phyloP scores from a whole-genome alignment of 805 yeast genomes.

The Metschnikowia bowlesiae region DNA sequence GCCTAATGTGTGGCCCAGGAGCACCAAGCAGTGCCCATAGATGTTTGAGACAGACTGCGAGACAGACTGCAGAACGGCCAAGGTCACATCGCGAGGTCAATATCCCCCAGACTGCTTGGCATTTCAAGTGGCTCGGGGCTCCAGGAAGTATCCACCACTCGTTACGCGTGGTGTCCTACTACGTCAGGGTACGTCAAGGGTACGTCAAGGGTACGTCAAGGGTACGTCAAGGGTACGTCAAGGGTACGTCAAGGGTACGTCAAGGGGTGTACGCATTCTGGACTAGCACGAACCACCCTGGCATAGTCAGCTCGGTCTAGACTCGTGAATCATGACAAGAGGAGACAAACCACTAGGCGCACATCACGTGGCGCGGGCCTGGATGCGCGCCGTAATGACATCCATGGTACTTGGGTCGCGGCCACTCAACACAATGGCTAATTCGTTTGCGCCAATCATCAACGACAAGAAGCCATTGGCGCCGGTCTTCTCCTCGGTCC shows the following conservation, averaged over 20 bases:
- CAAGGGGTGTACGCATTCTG: conserved; percentile 20
- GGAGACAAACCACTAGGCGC: conserved; percentile 14
- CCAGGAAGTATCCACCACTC: conserved; percentile 45
- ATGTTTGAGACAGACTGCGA: conserved; percentile 35
- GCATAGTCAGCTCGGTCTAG: conserved; percentile 60
- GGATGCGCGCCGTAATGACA: not conserved
- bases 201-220: too few relatives aligned
- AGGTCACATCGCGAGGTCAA: conserved; percentile 43
- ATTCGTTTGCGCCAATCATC: conserved; percentile 13
- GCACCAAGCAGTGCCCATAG: conserved; percentile 18
- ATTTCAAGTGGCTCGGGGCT: conserved; percentile 59
- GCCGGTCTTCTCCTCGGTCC: conserved; percentile 28
- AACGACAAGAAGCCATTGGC: conserved; percentile 8
- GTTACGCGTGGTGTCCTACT: conserved; percentile 58
- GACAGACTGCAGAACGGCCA: conserved; percentile 30
- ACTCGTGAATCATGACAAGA: conserved; percentile 42
- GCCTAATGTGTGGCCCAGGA: conserved; percentile 50
- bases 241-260: conserved; percentile 15
- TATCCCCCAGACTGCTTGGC: conserved; percentile 55
- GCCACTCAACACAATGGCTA: conserved; percentile 5
- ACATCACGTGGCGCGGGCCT: not conserved
- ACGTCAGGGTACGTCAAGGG: conserved; percentile 50
- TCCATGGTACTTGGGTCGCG: not conserved
- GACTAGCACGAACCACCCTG: conserved; percentile 48
- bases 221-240: conserved; percentile 32